Base-by-base conservation (phyloP, 768 basidiomycete species). In the Amyloporia xantha region DNA sequence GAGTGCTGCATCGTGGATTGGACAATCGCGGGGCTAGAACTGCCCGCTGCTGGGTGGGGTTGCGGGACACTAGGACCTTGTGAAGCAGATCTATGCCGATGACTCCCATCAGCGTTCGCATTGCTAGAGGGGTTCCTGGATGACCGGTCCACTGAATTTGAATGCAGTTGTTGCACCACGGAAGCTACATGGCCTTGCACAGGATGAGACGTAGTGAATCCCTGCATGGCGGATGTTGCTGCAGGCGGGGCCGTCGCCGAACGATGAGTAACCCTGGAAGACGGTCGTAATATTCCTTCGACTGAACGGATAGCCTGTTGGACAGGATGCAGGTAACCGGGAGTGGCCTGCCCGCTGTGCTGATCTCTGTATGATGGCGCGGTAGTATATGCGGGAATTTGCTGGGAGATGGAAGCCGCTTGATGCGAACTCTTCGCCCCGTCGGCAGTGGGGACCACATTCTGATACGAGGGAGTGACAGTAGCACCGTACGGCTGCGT, bases 271-370 rank as follows among this genome's bases (percentile, higher is more conserved):
- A 21, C 45, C n/a, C 20, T 37, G 27, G 48, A 49, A 2, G 48
- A 39, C n/a, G 48, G 48, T 11, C 48, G 48, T 19, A 27, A 5
- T 13, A 44, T 42, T 9, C 41, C 48, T 27, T 49, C 48, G 2
- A 49, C 30, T 3, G 41, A 49, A 1, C 42, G 48, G n/a, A 44
- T 42, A 19, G 44, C 30, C 9, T 56, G 49, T 33, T 41, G 55
- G 10, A 48, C 47, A 21, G 47, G 47, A 41, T 48, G 47, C 5
- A 48, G 17, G 17, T 24, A 41, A 3, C 38, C n/a, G 4, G 38
- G 4, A 17, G 37, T 7, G 2, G 35, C 23, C 12, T 35, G n/a
- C 5, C 24, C 24, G 25, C 13, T 23, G 19, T 35, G 25, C n/a
- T 23, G 12, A 25, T 26, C 30, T 15, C 15, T 7, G 15, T 33